Evolutionary conservation across 371 early-diverging fungal genomes (phyloP), one percentile per base, ranked within the genome.

Genomic region (Apophysomyces sp.): DNA sequence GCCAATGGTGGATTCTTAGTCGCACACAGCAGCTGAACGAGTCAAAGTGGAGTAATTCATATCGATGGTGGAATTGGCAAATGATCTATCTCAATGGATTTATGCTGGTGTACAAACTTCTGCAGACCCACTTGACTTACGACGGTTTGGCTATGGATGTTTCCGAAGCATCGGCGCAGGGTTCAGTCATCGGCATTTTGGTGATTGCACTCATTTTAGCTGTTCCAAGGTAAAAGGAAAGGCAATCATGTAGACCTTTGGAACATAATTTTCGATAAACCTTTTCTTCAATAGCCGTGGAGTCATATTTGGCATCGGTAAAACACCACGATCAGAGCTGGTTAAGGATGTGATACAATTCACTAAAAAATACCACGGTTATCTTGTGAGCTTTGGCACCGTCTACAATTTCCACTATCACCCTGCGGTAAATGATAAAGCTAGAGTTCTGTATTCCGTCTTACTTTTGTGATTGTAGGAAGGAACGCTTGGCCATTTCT

Each of bases 341-440:
- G 57, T 65, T n/a, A 60, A 68, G 37, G 53, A 67, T n/a, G 55
- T 76, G 9, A 65, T 78, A n/a, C 55, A 58, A 6, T 76, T 78
- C 63, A 36, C 63, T 15, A 65, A 65, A 67, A 69, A 70, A 44
- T 78, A 78, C 21, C 79, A 78, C 51, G 79, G 79, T 0, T 78
- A 78, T 52, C 59, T 69, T n/a, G 69, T 78, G 61, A 78, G 79
- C 30, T 74, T 74, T 66, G 78, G 75, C 1, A 78, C 74, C 21
- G 75, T 78, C 6, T 61, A 64, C 26, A 75, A 75, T 26, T 78
- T 78, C 30, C 79, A 78, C 40, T 78, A 78, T 60, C 79, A 78
- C 60, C 79, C 79, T 32, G 68, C 68, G 60, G 76, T 76, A 72
- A 63, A 26, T 1, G 13, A 61, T 26, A 32, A 55, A 54, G 3